These are phyloP conservation scores for Aspergillus brasiliensis DNA, from an alignment of 2,329 filamentous ascomycete species.

Conservation along the genomic window DNA sequence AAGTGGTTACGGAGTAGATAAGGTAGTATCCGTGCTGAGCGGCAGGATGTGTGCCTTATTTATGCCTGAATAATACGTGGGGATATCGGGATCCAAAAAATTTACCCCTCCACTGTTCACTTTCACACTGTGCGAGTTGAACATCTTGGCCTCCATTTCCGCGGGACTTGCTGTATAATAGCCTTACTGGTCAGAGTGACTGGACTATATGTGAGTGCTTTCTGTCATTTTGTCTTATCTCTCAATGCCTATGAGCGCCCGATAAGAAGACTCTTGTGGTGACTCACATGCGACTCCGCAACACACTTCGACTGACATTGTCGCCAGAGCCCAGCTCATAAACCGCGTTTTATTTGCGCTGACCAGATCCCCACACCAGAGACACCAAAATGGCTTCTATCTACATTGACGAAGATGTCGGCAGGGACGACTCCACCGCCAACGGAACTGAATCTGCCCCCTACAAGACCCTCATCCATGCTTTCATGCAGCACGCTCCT, in stretches of 20 bases:
- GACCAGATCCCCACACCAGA: background rate
- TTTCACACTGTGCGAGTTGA: conserved; percentile 17
- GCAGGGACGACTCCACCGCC: conserved; percentile 67
- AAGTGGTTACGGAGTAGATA: background rate
- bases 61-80: conserved; percentile 33
- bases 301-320: background rate
- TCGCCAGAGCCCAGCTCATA: background rate
- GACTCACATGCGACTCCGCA: conserved; percentile 4
- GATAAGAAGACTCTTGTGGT: conserved; percentile 1
- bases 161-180: conserved; percentile 8
- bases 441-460: conserved; percentile 72
- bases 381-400: conserved; percentile 46
- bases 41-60: background rate
- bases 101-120: conserved; percentile 35
- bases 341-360: background rate
- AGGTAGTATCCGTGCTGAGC: background rate
- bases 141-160: conserved; percentile 10
- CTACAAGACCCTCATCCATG: conserved; percentile 78
- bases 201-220: background rate
- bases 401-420: conserved; percentile 80
- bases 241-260: background rate
- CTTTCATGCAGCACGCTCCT: conserved; percentile 71
- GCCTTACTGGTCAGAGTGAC: conserved; percentile 2
- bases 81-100: conserved; percentile 29
- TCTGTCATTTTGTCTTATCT: background rate